phyloP scores from a whole-genome alignment of 2,329 filamentous ascomycete species.

The Talaromyces amestolkiae region DNA sequence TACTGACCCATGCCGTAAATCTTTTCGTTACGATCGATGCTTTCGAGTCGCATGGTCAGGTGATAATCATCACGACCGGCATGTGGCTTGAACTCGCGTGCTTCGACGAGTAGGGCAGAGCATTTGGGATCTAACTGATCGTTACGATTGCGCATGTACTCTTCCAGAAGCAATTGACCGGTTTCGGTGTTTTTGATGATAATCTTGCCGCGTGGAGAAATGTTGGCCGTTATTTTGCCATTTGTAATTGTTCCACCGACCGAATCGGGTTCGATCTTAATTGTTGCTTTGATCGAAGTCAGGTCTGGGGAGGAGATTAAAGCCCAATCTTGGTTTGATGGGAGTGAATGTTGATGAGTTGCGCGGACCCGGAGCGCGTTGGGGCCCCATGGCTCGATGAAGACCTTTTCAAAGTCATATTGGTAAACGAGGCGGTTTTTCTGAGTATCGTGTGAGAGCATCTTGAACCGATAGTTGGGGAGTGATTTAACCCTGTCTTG shows the following conservation, averaged over 20 bases:
- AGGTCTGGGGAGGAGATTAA: slow-evolving; percentile 26
- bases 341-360: slow-evolving; percentile 38
- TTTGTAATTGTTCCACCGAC: slow-evolving; percentile 42
- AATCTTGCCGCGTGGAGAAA: slow-evolving; percentile 52
- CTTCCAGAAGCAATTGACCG: slow-evolving; percentile 50
- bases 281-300: not conserved
- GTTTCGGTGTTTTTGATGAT: slow-evolving; percentile 44
- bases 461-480: slow-evolving; percentile 17
- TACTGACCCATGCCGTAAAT: slow-evolving; percentile 71
- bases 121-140: slow-evolving; percentile 58
- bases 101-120: slow-evolving; percentile 56
- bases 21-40: slow-evolving; percentile 53
- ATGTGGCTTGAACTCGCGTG: slow-evolving; percentile 57
- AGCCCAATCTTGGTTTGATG: slow-evolving; percentile 36
- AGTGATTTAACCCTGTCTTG: not conserved
- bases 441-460: slow-evolving; percentile 33
- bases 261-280: slow-evolving; percentile 21
- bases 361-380: slow-evolving; percentile 40
- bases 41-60: slow-evolving; percentile 60
- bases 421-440: slow-evolving; percentile 35
- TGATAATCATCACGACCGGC: slow-evolving; percentile 54
- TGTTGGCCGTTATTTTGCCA: slow-evolving; percentile 49
- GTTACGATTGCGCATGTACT: slow-evolving; percentile 51
- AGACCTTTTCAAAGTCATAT: slow-evolving; percentile 40
- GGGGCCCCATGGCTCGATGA: slow-evolving; percentile 40